Base-by-base conservation (phyloP, 2,329 filamentous ascomycete species). In the Waltergamsia citrina region DNA sequence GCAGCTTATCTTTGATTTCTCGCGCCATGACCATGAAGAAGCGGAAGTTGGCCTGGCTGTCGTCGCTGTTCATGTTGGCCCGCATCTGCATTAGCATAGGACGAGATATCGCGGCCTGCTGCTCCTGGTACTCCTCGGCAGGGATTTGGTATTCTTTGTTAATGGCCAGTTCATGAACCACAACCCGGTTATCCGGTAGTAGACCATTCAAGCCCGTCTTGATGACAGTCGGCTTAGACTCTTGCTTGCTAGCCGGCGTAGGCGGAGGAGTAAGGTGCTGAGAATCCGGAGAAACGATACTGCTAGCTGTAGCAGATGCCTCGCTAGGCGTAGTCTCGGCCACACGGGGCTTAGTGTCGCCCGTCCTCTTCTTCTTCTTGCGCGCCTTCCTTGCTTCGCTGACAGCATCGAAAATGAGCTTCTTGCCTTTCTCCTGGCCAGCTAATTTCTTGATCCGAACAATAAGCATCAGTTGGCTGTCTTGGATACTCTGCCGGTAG, bases 101-200 rank as follows among this genome's bases (percentile, higher is more conserved):
- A 12, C 56, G 57, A 30, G 70, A 59, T 7, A 65, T 49, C 10
- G 59, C 53, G 26, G 63, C 63, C 42, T 72, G 71, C 53, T 66
- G 76, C 57, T 67, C 74, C 52, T 64, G 67, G 53, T 65, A 76
- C 38, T 76, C 67, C 32, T 73, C 65, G 2, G 66, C 59, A 4
- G 83, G 78, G 29, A 90, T 78, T 32, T 80, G 75, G 51, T 81
- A 90, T 44, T 86, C 78, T 44, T 77, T 79, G 54, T 90, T 83
- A 43, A 92, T 81, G 7, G 82, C 79, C 29, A 92, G 61, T 57
- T 90, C 85, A 50, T 90, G 85, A 1, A 86, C 78, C 12, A 90
- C 65, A 9, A 83, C 62, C 18, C 85, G 70, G 46, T 90, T 92
- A 38, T 80, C 72, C 0, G 83, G 84, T 29, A 88, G 64, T 59